These are phyloP conservation scores for Capsicum rhomboideum DNA, from an alignment of 257 asterid species.

Conservation along the genomic window DNA sequence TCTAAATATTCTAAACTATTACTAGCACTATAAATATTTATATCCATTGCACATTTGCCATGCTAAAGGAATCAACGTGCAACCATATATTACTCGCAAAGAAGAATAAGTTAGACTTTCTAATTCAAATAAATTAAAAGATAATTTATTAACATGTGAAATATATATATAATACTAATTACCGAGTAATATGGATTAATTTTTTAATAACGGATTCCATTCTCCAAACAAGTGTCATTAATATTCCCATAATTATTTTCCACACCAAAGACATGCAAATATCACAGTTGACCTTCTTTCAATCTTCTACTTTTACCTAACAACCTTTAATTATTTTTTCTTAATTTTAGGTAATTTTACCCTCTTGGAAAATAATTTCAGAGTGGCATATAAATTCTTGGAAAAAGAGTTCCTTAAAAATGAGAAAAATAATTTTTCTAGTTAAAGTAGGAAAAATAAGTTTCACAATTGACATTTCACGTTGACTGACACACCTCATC, in stretches of 20 bases:
- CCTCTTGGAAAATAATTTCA: neutral
- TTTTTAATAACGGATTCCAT: neutral
- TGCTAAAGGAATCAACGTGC: neutral
- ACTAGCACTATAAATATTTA: neutral
- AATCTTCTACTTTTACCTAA: neutral
- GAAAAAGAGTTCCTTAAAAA: neutral
- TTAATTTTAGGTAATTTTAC: neutral
- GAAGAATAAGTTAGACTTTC: neutral
- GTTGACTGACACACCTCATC: neutral
- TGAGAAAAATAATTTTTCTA: neutral
- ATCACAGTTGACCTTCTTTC: neutral
- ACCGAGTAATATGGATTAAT: neutral
- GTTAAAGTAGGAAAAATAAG: no score
- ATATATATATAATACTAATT: neutral
- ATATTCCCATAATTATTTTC: neutral
- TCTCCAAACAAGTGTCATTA: neutral
- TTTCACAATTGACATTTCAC: no score
- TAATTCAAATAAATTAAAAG: no score
- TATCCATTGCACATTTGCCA: neutral
- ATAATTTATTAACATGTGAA: neutral
- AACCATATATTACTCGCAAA: neutral
- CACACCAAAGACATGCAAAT: neutral
- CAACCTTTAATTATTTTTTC: neutral
- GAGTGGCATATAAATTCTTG: neutral
- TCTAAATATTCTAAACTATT: no score